Conservation (phyloP, 805 yeast species). For the Candida chauliodis region DNA sequence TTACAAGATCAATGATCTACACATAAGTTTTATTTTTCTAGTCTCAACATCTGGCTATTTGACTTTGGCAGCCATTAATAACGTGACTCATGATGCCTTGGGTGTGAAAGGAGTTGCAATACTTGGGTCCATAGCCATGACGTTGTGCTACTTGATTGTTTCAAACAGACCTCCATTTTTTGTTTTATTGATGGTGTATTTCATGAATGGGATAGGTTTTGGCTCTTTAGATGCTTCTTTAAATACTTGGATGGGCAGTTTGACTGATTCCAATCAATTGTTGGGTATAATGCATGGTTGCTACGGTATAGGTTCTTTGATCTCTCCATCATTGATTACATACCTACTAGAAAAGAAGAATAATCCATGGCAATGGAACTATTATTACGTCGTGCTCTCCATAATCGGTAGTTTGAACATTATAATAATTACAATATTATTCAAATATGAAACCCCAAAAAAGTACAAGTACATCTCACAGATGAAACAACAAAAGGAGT, state of each 20-base stretch:
- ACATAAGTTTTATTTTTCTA: constrained; percentile 48
- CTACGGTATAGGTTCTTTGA: constrained; percentile 52
- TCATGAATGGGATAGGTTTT: constrained; percentile 49
- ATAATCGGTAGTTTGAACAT: constrained; percentile 21
- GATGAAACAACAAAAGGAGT: constrained; percentile 8
- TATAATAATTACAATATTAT: constrained; percentile 22
- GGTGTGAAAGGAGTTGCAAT: constrained; percentile 49
- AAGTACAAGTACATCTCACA: constrained; percentile 34
- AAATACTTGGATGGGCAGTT: constrained; percentile 50
- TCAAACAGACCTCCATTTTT: constrained; percentile 40
- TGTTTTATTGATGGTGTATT: constrained; percentile 36
- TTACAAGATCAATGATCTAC: constrained; percentile 47
- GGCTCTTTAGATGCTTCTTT: constrained; percentile 56
- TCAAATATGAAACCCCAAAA: constrained; percentile 42
- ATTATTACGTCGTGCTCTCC: constrained; percentile 39
- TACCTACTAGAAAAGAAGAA: constrained; percentile 33
- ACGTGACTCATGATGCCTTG: constrained; percentile 32
- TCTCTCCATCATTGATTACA: constrained; percentile 47
- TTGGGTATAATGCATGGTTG: constrained; percentile 51
- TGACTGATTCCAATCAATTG: constrained; percentile 46
- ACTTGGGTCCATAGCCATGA: constrained; percentile 31
- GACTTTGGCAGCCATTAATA: constrained; percentile 47
- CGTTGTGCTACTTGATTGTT: constrained; percentile 36
- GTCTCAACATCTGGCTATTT: constrained; percentile 55
- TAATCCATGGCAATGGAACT: constrained; percentile 46